Evolutionary conservation across 2,329 filamentous ascomycete species (phyloP), one percentile per base, ranked within the genome.

Genomic region (Myriosclerotinia scirpicola): DNA sequence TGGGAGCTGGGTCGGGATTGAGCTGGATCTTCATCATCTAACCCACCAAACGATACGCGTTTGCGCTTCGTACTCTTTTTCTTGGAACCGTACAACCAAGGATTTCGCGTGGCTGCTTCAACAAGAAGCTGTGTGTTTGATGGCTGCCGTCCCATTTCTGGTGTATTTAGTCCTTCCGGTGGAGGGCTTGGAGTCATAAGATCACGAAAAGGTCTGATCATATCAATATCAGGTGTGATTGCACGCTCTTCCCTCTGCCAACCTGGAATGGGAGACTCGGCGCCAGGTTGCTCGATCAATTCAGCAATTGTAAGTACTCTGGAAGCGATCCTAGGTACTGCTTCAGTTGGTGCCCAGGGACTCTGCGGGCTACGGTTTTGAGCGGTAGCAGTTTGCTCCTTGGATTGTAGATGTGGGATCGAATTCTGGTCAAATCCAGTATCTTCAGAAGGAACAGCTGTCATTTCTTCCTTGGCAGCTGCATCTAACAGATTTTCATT

Each of bases 21-120:
- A 7, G 14, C 14, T 36, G 54, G 30, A 8, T 68, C 36, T 34
- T 54, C 50, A 3, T 62, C 64, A 52, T n/a, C 68, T 22, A 67
- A 54, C 34, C 67, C 26, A n/a, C 68, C 69, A 65, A 76, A 76
- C 20, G 73, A 76, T 7, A 76, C 75, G 14, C 71, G 64, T 67
- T 76, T 76, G 30, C 58, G 58, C 20, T 68, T 70, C 17, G 62
- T 50, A 55, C 68, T 72, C 26, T 11, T 58, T 2, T 64, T 70
- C 26, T 70, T 71, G 4, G 62, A 56, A 12, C 42, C 69, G 26
- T 64, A 70, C 36, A 60, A 64, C 75, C 75, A 76, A 5, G 75
- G 74, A 68, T 76, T 76, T 5, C 61, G 68, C 6, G 66, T 69
- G 12, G 72, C 67, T 30, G 69, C 72, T 42, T 73, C 69, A 17